phyloP scores from a whole-genome alignment of 768 basidiomycete genomes.

The Hemileccinum rubropunctum region DNA sequence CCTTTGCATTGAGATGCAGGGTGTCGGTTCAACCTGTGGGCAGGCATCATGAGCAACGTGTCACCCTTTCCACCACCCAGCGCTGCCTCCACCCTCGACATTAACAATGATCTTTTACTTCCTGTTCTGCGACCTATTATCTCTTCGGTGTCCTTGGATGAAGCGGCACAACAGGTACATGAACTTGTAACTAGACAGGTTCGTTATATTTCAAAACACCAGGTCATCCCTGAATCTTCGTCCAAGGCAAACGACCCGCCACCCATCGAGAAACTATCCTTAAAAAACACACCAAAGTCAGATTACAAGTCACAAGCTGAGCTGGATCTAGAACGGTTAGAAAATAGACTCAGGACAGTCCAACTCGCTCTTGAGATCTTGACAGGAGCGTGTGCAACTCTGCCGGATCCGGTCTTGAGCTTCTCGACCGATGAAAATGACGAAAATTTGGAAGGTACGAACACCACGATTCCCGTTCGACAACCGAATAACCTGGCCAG shows the following conservation, averaged over 20 bases:
- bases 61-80: slow-evolving; percentile 73
- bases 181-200: slow-evolving; percentile 54
- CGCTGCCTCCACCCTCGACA: slow-evolving; percentile 55
- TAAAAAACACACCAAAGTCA: slow-evolving; percentile 66
- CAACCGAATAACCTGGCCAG: slow-evolving; percentile 37
- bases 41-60: slow-evolving; percentile 76
- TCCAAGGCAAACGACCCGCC: slow-evolving; percentile 46
- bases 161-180: slow-evolving; percentile 47
- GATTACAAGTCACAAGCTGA: slow-evolving; percentile 75
- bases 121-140: slow-evolving; percentile 70
- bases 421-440: slow-evolving; percentile 32
- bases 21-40: not conserved
- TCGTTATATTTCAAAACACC: slow-evolving; percentile 7
- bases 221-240: slow-evolving; percentile 1
- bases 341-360: slow-evolving; percentile 67
- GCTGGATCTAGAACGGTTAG: slow-evolving; percentile 68
- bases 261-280: slow-evolving; percentile 52
- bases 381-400: slow-evolving; percentile 82
- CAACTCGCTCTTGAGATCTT: slow-evolving; percentile 86
- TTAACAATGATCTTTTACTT: slow-evolving; percentile 69
- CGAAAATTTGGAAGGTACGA: slow-evolving; percentile 36
- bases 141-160: slow-evolving; percentile 52
- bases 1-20: not conserved
- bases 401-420: slow-evolving; percentile 69
- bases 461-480: slow-evolving; percentile 4